phyloP scores from a whole-genome alignment of 148 eudicot species.

The Talinum fruticosum region DNA sequence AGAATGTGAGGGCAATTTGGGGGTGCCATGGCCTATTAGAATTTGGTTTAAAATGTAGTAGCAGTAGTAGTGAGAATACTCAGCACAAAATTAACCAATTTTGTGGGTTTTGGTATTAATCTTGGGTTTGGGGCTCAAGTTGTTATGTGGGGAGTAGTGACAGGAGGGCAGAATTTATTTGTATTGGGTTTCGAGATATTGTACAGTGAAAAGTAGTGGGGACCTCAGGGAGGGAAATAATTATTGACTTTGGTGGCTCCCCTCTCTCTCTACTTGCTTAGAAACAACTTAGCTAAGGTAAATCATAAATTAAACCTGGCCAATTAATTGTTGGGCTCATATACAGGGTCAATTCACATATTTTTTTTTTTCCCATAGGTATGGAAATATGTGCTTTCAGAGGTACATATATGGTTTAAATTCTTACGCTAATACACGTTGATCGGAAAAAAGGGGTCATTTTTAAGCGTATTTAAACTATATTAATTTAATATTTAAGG shows the following conservation, averaged over 20 bases:
- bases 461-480: no score
- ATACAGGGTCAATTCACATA: no score
- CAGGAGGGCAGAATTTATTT: conserved; percentile 41
- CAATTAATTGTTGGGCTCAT: background rate
- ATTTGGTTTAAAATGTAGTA: no score
- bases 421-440: no score
- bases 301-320: background rate
- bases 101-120: background rate
- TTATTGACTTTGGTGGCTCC: conserved; percentile 32
- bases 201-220: conserved; percentile 8
- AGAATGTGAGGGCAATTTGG: background rate
- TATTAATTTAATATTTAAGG: no score
- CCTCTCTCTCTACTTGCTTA: background rate
- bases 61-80: no score
- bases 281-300: background rate
- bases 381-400: no score
- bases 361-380: no score
- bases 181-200: conserved; percentile 33
- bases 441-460: no score
- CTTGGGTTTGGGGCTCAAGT: background rate
- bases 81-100: background rate
- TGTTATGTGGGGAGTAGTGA: background rate
- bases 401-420: no score
- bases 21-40: background rate
- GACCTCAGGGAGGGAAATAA: conserved; percentile 23